phyloP scores from a whole-genome alignment of 345 rosid genomes.

The Citrus glauca region DNA sequence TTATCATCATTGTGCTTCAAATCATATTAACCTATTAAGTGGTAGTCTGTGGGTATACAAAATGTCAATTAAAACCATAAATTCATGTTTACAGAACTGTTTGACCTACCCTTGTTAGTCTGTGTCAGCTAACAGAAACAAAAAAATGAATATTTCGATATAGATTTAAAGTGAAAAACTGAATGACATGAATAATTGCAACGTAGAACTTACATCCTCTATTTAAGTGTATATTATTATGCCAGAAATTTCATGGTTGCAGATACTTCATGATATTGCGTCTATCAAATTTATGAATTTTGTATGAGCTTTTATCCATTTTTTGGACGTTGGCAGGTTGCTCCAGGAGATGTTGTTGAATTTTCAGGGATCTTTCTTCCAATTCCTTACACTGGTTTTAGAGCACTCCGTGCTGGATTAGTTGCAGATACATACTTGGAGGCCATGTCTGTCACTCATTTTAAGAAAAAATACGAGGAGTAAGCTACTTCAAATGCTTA shows the following conservation, averaged over 20 bases:
- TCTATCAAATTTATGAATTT: neutral
- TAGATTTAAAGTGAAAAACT: neutral
- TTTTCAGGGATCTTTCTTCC: slow-evolving; percentile 98
- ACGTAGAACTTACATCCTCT: neutral
- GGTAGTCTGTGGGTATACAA: neutral
- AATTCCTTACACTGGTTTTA: slow-evolving; percentile 88
- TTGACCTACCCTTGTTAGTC: neutral
- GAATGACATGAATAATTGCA: neutral
- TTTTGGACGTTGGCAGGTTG: slow-evolving; percentile 43
- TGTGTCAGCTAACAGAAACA: neutral
- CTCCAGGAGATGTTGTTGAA: slow-evolving; percentile 97
- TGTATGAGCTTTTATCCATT: neutral
- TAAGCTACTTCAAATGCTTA: slow-evolving; percentile 35
- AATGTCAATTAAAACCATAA: neutral
- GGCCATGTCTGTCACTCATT: slow-evolving; percentile 84
- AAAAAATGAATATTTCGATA: neutral
- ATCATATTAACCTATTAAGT: neutral
- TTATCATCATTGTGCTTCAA: neutral
- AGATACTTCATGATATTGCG: neutral
- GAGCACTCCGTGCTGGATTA: slow-evolving; percentile 96
- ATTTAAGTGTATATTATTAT: neutral
- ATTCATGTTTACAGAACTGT: neutral
- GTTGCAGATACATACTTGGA: slow-evolving; percentile 96
- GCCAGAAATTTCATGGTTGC: neutral
- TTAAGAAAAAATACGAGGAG: slow-evolving; percentile 98